phyloP scores from a whole-genome alignment of 192 early-diverging fungal species.

The Backusella tarrabulga region DNA sequence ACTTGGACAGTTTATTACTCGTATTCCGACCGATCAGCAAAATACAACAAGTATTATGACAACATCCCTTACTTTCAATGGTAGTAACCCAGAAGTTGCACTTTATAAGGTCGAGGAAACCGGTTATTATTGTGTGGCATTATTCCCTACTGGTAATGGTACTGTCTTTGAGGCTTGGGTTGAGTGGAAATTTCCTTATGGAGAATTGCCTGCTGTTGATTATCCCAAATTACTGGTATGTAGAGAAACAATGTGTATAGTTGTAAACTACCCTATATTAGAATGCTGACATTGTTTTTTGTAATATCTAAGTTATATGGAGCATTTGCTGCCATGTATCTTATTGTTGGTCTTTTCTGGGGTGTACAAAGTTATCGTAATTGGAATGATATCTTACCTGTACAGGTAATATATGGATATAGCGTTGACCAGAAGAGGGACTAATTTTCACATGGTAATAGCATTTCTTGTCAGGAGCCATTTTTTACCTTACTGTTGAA shows the following conservation, averaged over 20 bases:
- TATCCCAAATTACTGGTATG: constrained; percentile 84
- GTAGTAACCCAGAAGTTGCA: constrained; percentile 42
- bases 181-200: constrained; percentile 78
- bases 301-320: constrained; percentile 65
- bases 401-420: constrained; percentile 55
- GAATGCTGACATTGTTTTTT: not conserved
- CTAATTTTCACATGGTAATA: constrained; percentile 1
- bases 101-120: constrained; percentile 70
- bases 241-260: not conserved
- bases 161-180: constrained; percentile 53
- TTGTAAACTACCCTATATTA: not conserved
- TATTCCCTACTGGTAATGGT: constrained; percentile 31
- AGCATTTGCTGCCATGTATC: constrained; percentile 69
- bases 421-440: not conserved
- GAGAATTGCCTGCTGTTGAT: constrained; percentile 78
- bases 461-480: constrained; percentile 83
- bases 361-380: constrained; percentile 70
- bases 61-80: constrained; percentile 29
- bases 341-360: constrained; percentile 76
- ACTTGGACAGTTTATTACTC: constrained; percentile 55
- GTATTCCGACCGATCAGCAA: constrained; percentile 36
- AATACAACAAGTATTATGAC: constrained; percentile 35
- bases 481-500: constrained; percentile 84
- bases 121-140: constrained; percentile 83
- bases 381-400: constrained; percentile 87